phyloP scores from a whole-genome alignment of 257 asterid genomes.

The Galeopsis tetrahit region DNA sequence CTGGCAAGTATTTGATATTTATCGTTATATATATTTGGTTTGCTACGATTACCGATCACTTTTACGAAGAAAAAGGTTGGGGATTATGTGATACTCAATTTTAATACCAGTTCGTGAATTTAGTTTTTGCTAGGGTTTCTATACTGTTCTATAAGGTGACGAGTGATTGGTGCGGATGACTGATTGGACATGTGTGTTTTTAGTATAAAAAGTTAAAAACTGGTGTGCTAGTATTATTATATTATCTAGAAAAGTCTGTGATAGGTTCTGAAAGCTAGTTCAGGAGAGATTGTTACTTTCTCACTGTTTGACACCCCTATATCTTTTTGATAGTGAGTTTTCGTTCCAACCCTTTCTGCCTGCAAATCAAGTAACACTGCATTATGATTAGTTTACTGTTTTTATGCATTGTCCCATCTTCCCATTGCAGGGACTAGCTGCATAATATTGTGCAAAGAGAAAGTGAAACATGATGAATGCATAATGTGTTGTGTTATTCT shows the following conservation, averaged over 20 bases:
- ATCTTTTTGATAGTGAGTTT: not conserved
- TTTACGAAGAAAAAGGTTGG: not conserved
- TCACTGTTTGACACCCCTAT: not conserved
- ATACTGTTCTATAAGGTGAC: not conserved
- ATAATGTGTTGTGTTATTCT: slow-evolving; percentile 1
- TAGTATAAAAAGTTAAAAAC: too few relatives aligned
- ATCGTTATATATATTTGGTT: not conserved
- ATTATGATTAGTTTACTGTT: not conserved
- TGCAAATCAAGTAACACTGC: not conserved
- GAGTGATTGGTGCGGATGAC: not conserved
- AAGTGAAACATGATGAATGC: not conserved
- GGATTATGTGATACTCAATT: not conserved
- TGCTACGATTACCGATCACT: not conserved
- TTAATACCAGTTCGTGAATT: not conserved
- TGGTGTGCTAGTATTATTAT: not conserved
- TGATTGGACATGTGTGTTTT: not conserved
- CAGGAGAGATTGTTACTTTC: not conserved
- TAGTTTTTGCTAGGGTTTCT: slow-evolving; percentile 2
- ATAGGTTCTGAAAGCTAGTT: slow-evolving; percentile 1
- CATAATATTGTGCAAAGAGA: slow-evolving; percentile 26
- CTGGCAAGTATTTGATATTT: not conserved
- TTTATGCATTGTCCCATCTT: not conserved
- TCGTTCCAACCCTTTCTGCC: not conserved
- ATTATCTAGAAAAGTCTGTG: not conserved
- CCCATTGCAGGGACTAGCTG: slow-evolving; percentile 22